These are phyloP conservation scores for Citrus inodora DNA, from an alignment of 345 rosid genomes.

Conservation along the genomic window DNA sequence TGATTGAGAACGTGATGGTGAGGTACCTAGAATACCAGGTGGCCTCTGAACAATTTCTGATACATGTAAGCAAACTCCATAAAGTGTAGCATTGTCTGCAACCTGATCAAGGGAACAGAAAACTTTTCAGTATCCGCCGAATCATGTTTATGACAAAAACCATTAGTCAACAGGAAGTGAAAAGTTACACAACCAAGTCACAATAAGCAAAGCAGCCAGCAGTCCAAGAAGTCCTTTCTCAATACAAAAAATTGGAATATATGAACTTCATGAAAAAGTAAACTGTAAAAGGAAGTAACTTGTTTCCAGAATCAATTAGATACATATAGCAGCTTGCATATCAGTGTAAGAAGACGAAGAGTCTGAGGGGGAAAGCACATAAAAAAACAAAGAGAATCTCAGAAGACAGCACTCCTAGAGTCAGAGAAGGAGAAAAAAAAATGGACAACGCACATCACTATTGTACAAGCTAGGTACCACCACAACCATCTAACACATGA, in stretches of 20 bases:
- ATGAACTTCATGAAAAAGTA: neutral
- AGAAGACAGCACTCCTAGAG: neutral
- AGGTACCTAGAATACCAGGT: constrained; percentile 64
- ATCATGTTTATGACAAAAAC: constrained; percentile 9
- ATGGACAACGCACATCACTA: neutral
- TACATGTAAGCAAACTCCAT: constrained; percentile 90
- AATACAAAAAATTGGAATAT: neutral
- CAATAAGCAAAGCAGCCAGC: neutral
- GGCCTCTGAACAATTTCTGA: constrained; percentile 94
- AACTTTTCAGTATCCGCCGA: constrained; percentile 18
- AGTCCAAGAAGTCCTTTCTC: constrained; percentile 1
- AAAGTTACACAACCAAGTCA: neutral
- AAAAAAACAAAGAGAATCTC: neutral
- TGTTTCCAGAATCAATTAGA: neutral
- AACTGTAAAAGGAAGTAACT: neutral
- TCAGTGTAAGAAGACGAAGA: neutral
- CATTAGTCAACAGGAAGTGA: constrained; percentile 8
- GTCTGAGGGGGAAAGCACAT: neutral
- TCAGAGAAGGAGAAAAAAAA: neutral
- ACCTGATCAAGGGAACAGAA: constrained; percentile 50
- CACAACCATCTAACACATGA: neutral
- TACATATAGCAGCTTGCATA: neutral
- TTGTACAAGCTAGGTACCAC: neutral
- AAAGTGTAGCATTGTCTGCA: constrained; percentile 85
- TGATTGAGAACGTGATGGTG: constrained; percentile 50